Percentiles rank a stretch among this genome's conserved stretches.
Conservation (phyloP, 352 stramenopile species). For the Globisporangium canariense region DNA sequence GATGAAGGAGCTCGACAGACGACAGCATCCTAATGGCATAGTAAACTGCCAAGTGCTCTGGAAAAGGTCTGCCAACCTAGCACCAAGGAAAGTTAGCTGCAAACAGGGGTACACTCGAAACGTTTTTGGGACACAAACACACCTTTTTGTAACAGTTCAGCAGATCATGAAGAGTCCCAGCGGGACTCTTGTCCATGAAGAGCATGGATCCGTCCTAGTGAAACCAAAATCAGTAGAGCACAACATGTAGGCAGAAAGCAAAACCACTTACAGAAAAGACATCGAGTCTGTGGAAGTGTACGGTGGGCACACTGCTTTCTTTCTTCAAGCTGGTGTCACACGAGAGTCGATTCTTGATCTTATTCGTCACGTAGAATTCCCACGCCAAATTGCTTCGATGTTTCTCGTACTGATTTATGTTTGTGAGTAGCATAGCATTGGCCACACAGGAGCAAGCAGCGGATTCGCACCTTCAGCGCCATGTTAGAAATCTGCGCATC, state of each 20-base stretch:
- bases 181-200: constrained; percentile 63
- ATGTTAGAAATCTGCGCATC: constrained; percentile 26
- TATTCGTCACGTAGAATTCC: constrained; percentile 76
- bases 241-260: not conserved
- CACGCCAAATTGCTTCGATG: constrained; percentile 64
- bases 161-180: constrained; percentile 76
- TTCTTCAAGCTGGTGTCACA: constrained; percentile 21
- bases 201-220: constrained; percentile 71
- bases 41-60: constrained; percentile 66
- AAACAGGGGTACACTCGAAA: not conserved
- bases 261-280: constrained; percentile 46
- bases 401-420: constrained; percentile 58
- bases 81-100: not conserved
- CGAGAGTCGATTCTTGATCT: constrained; percentile 35
- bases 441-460: not conserved
- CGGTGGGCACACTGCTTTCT: constrained; percentile 31
- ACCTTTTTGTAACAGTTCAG: constrained; percentile 77
- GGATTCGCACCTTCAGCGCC: constrained; percentile 57
- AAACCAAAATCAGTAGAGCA: constrained; percentile 1
- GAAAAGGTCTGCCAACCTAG: constrained; percentile 52
- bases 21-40: constrained; percentile 81
- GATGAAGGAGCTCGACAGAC: constrained; percentile 65
- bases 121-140: not conserved
- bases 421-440: not conserved
- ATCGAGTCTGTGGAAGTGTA: constrained; percentile 46